Conservation (phyloP, 2,329 filamentous ascomycete genomes). For the Cadophora luteo-olivacea region DNA sequence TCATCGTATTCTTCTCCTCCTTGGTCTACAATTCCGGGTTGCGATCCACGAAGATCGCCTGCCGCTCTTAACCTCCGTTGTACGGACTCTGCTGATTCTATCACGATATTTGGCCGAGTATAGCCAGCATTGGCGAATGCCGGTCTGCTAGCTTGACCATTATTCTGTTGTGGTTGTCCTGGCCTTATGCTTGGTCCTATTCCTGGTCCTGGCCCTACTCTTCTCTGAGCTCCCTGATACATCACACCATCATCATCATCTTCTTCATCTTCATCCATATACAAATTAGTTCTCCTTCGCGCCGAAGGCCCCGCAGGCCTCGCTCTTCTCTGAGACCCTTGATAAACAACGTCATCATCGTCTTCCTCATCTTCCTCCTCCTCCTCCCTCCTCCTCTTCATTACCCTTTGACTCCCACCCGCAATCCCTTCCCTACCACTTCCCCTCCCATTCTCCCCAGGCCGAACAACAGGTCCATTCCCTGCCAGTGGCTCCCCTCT, state of each 20-base stretch:
- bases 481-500: neutral
- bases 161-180: neutral
- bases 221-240: too few species aligned
- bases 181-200: neutral
- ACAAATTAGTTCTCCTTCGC: too few species aligned
- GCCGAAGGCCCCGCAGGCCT: too few species aligned
- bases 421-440: neutral
- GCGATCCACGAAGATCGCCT: neutral
- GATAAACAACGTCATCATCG: neutral
- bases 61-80: neutral
- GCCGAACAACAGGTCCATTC: neutral
- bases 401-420: too few species aligned
- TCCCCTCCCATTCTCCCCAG: neutral
- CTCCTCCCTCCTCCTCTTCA: too few species aligned
- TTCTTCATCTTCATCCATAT: too few species aligned
- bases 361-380: neutral
- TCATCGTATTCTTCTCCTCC: neutral
- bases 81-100: neutral
- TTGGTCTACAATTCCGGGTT: too few species aligned
- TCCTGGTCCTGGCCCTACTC: neutral
- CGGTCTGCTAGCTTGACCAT: too few species aligned
- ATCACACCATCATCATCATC: too few species aligned
- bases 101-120: neutral
- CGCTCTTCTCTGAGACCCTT: neutral
- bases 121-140: too few species aligned